These are phyloP conservation scores for Berberis vulgaris DNA, from an alignment of 164 flowering plant species.

Conservation along the genomic window DNA sequence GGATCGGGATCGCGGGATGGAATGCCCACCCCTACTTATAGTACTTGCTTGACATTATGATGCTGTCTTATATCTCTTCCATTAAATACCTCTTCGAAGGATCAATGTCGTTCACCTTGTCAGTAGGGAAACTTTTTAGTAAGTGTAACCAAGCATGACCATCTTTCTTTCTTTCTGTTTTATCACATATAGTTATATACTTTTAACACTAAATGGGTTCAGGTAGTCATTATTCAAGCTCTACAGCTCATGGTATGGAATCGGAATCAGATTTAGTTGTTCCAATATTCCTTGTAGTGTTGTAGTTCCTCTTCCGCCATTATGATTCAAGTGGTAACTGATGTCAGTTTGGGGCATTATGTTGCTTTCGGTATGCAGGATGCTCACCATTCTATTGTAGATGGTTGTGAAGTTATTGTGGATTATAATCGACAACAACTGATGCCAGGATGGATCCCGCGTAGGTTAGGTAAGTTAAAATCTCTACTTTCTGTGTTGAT, in stretches of 20 bases:
- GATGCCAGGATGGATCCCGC: constrained; percentile 98
- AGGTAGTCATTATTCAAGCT: no score
- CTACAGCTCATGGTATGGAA: neutral
- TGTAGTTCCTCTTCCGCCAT: neutral
- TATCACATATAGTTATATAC: neutral
- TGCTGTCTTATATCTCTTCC: neutral
- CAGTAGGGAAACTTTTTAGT: neutral
- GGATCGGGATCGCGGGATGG: no score
- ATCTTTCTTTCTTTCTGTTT: no score
- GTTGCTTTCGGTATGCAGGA: constrained; percentile 40
- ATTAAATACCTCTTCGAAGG: neutral
- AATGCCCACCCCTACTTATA: no score
- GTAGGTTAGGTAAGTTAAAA: constrained; percentile 55
- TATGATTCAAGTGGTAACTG: neutral
- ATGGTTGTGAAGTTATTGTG: constrained; percentile 75
- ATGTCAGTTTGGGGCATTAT: neutral
- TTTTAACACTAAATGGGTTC: no score
- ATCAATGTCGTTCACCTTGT: neutral
- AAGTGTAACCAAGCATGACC: neutral
- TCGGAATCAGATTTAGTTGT: neutral
- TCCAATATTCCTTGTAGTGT: neutral
- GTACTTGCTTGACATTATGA: no score
- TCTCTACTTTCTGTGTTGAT: neutral
- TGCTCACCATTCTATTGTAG: constrained; percentile 80
- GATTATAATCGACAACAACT: constrained; percentile 86